Base-by-base conservation (phyloP, 2,329 filamentous ascomycete genomes). In the Cladophialophora psammophila region DNA sequence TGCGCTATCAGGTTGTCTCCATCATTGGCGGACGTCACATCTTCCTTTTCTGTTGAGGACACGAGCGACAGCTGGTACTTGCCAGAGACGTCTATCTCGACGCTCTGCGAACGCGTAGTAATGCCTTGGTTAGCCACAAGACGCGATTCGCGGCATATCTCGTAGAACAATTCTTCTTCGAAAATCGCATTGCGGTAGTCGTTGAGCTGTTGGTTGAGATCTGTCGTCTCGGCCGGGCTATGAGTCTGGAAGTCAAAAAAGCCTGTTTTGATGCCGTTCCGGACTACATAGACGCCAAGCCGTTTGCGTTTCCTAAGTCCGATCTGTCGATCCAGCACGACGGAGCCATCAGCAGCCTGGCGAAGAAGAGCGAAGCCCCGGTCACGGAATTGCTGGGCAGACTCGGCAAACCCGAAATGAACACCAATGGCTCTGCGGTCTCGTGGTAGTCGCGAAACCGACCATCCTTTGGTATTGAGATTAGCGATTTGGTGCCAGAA, bases 401-500 rank as follows among this genome's bases (percentile, higher is more conserved):
- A 86, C 81, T 97, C 94, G 12, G 90, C 85, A 75, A 96, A 96
- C 7, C 94, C 95, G 78, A 94, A 97, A 70, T 91, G 89, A 40
- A 98, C 94, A 20, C 91, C 93, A 58, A 98, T 83, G 0, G 88
- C 89, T 72, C 92, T 88, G 58, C 85, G 84, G 72, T 94, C 89
- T 6, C 88, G 83, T 0, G 93, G 92, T 48, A 95, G 82, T 57
- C 91, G 87, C 72, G 90, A 94, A 18, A 98, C 82, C 20, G 91
- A 90, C 94, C 95, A 99, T 4, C 94, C 93, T 63, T 89, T 90
- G 71, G 93, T 87, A 71, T 90, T 93, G 53, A 98, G 88, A 9
- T 88, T 87, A 55, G 96, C 81, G 2, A 98, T 86, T 73, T 96
- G 90, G 63, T 91, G 86, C 95, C 95, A 99, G 78, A 96, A 99